A percentile compares a stretch with the other conserved stretches of the same genome.
Conservation (phyloP, 345 rosid species). For the Eucalyptus urophylla region DNA sequence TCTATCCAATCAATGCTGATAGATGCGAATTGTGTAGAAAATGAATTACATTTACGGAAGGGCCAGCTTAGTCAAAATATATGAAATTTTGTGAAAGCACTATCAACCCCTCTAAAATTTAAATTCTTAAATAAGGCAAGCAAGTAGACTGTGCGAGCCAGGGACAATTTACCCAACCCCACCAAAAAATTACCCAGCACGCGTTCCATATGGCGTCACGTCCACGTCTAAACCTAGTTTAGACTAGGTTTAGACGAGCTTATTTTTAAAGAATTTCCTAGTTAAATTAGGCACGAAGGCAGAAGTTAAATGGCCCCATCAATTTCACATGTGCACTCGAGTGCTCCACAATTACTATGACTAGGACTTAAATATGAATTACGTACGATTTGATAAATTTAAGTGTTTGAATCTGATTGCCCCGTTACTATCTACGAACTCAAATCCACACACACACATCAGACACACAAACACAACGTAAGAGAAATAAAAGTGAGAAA, state of each 20-base stretch:
- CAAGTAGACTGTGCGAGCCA: accelerated
- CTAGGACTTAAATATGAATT: neutral
- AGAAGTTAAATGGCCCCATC: neutral
- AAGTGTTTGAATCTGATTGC: neutral
- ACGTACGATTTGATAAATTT: neutral
- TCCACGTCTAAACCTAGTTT: neutral
- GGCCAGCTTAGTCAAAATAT: neutral
- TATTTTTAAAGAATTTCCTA: neutral
- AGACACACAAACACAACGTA: neutral
- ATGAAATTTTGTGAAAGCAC: neutral
- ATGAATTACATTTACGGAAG: neutral
- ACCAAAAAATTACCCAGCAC: neutral
- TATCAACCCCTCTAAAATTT: neutral
- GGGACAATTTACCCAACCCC: neutral
- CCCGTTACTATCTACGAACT: neutral
- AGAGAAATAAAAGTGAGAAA: neutral
- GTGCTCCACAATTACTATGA: neutral
- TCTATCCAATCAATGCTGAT: neutral
- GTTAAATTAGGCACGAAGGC: neutral
- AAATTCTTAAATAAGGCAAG: neutral
- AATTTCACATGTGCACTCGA: neutral
- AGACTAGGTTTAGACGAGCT: neutral
- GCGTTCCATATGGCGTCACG: neutral
- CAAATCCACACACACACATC: neutral
- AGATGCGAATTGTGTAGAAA: neutral